Conservation (phyloP, 208 protist species). For the Lotmaria passim region DNA sequence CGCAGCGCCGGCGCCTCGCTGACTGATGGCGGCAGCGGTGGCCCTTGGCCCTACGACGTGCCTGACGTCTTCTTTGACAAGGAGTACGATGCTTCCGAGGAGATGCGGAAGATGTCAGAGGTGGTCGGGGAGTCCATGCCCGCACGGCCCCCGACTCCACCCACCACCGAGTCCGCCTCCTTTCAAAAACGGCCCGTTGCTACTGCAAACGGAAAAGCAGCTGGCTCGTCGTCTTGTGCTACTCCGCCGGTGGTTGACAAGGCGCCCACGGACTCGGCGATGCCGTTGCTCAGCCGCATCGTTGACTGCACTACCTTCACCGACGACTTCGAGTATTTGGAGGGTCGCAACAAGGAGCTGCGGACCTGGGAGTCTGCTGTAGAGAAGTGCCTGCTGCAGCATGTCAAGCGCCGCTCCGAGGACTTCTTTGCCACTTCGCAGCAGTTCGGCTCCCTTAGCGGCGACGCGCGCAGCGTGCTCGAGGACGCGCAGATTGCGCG, state of each 20-base stretch:
- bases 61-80: conserved; percentile 64
- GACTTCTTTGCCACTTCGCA: conserved; percentile 82
- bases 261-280: too few species aligned
- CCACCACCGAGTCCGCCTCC: not conserved
- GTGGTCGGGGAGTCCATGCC: conserved; percentile 22
- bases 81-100: conserved; percentile 24
- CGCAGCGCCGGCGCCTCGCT: not conserved
- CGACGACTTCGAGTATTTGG: conserved; percentile 74
- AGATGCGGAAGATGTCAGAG: conserved; percentile 34
- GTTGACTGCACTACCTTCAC: conserved; percentile 53
- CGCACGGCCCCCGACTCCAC: not conserved
- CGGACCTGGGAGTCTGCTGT: conserved; percentile 75
- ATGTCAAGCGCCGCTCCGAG: conserved; percentile 85
- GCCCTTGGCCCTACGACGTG: conserved; percentile 66
- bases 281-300: conserved; percentile 14
- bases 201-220: not conserved
- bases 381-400: conserved; percentile 76
- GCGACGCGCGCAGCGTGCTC: conserved; percentile 60
- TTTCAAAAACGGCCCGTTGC: not conserved
- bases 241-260: too few species aligned
- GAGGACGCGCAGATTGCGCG: conserved; percentile 46
- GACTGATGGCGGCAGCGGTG: conserved; percentile 36
- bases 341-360: conserved; percentile 69
- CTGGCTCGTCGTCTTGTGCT: not conserved
- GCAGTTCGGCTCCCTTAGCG: conserved; percentile 61